Evolutionary conservation across 2,329 filamentous ascomycete species (phyloP).

Genomic region (Knufia petricola): DNA sequence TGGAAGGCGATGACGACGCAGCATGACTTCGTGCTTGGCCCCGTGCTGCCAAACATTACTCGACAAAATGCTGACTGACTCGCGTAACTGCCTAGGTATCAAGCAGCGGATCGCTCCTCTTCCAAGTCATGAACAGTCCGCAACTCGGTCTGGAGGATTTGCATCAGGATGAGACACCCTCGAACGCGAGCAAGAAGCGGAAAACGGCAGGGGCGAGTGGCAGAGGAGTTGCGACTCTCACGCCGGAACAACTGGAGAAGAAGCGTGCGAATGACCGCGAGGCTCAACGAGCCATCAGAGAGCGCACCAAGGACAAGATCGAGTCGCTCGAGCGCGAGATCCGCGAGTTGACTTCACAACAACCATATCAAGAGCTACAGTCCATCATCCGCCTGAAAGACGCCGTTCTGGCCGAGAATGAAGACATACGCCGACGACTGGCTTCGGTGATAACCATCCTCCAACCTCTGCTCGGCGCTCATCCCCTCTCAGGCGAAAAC

Average conservation of each 20-base stretch:
- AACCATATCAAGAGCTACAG: conserved; percentile 77
- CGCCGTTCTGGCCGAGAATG: conserved; percentile 66
- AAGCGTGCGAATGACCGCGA: conserved; percentile 88
- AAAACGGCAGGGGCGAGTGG: conserved; percentile 38
- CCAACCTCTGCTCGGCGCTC: conserved; percentile 33
- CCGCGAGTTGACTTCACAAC: conserved; percentile 64
- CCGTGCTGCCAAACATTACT: conserved; percentile 6
- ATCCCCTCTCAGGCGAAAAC: conserved; percentile 32
- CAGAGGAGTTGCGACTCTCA: conserved; percentile 76
- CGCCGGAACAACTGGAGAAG: conserved; percentile 76
- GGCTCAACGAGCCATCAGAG: conserved; percentile 73
- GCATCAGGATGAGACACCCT: background rate
- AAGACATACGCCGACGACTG: conserved; percentile 62
- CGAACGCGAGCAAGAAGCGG: conserved; percentile 28
- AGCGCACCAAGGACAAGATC: conserved; percentile 72
- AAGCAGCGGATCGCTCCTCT: background rate
- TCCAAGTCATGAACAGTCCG: conserved; percentile 4
- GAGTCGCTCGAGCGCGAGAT: conserved; percentile 64
- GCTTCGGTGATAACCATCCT: conserved; percentile 51
- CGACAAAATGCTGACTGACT: conserved; percentile 3
- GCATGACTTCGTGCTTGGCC: background rate
- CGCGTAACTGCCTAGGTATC: background rate
- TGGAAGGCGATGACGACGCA: too few relatives aligned
- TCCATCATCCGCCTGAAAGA: conserved; percentile 66
- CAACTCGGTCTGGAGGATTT: background rate